These are phyloP conservation scores for Cladosporium oxysporum DNA, from an alignment of 2,329 filamentous ascomycete genomes.

Conservation along the genomic window DNA sequence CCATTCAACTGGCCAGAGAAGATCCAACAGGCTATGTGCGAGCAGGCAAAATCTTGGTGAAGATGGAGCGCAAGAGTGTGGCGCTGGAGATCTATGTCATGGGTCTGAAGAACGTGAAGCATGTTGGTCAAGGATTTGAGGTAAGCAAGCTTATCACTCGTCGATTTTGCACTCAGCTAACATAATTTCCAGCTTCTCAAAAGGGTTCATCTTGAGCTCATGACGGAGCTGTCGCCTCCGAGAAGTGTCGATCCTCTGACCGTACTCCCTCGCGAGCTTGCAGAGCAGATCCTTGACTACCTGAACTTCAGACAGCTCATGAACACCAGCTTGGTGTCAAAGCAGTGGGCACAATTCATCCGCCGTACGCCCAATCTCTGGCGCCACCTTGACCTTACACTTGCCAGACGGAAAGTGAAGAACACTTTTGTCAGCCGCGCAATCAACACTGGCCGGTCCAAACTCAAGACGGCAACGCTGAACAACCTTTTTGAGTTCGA, in stretches of 20 bases:
- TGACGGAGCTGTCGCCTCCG: conserved; percentile 43
- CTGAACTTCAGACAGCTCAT: conserved; percentile 54
- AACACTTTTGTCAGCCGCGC: conserved; percentile 45
- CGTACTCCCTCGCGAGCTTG: conserved; percentile 56
- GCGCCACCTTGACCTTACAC: conserved; percentile 55
- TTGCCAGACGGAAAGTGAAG: conserved; percentile 45
- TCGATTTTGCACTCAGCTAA: neutral
- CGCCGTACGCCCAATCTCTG: conserved; percentile 51
- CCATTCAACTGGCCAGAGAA: conserved; percentile 54
- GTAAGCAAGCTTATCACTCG: conserved; percentile 16
- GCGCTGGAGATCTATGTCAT: conserved; percentile 60
- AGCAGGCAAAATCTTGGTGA: conserved; percentile 51
- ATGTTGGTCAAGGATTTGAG: conserved; percentile 39
- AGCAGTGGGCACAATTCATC: conserved; percentile 56
- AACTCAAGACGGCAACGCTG: conserved; percentile 39
- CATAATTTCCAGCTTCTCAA: conserved; percentile 24
- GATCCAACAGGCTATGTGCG: conserved; percentile 61
- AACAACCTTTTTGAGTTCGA: conserved; percentile 44
- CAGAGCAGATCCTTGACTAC: conserved; percentile 52
- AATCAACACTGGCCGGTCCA: conserved; percentile 42
- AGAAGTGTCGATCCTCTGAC: conserved; percentile 54
- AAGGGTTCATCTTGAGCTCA: conserved; percentile 50
- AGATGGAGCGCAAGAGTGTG: conserved; percentile 53
- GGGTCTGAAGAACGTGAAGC: conserved; percentile 55
- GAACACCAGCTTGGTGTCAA: conserved; percentile 56